Conservation (phyloP, 257 asterid species). For the Capsicum pubescens region DNA sequence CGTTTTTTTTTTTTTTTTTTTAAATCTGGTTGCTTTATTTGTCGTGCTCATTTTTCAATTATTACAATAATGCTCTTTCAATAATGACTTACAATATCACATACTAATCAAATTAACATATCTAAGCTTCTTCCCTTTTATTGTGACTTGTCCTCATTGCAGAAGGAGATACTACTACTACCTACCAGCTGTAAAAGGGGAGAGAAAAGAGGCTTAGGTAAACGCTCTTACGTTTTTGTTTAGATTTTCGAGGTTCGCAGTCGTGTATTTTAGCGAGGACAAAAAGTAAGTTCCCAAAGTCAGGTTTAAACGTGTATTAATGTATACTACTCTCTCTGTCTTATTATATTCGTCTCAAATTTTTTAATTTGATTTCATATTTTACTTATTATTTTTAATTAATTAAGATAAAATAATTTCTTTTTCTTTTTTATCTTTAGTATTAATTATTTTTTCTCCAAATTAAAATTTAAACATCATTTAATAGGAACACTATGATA, state of each 20-base stretch:
- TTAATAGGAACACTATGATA: no score
- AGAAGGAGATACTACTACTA: no score
- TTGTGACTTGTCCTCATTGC: background rate
- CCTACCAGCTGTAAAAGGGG: background rate
- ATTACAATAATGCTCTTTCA: background rate
- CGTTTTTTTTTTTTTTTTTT: background rate
- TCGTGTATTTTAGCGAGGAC: background rate
- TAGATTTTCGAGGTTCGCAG: background rate
- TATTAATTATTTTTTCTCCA: no score
- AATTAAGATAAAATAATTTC: no score
- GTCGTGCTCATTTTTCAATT: background rate
- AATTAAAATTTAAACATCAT: no score
- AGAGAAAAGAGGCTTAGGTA: background rate
- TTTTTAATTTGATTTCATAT: no score
- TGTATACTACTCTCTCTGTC: no score
- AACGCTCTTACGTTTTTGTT: background rate
- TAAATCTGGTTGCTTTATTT: background rate
- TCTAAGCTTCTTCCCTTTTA: background rate
- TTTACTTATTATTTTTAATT: no score
- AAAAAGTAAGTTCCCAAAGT: background rate
- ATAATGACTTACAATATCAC: background rate
- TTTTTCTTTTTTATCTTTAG: no score
- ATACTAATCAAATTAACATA: background rate
- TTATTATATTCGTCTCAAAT: no score
- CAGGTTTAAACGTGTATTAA: no score